Percentiles rank a stretch among this genome's conserved stretches.
phyloP scores from a whole-genome alignment of 305 asterid genomes.

The Fraxinus latifolia region DNA sequence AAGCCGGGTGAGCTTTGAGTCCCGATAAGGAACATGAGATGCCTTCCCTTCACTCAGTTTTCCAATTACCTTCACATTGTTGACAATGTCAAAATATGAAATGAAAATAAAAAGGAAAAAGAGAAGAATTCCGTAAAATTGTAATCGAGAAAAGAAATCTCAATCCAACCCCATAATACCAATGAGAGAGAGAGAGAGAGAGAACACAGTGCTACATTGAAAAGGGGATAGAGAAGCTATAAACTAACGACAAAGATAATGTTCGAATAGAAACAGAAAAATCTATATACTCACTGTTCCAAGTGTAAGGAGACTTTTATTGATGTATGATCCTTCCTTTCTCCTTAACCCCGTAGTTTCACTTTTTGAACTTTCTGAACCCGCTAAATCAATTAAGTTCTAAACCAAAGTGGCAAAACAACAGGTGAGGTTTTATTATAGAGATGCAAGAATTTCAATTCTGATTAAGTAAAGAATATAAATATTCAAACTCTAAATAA shows the following conservation, averaged over 20 bases:
- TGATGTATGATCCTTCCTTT: slow-evolving; percentile 97
- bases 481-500: slow-evolving; percentile 34
- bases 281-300: slow-evolving; percentile 75
- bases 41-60: slow-evolving; percentile 98
- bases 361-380: slow-evolving; percentile 98
- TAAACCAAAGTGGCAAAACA: slow-evolving; percentile 32
- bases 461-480: background rate
- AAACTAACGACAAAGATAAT: slow-evolving; percentile 3
- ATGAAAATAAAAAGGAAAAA: background rate
- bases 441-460: slow-evolving; percentile 7
- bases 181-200: background rate
- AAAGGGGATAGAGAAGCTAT: background rate
- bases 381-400: slow-evolving; percentile 97
- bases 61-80: slow-evolving; percentile 74
- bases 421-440: slow-evolving; percentile 27
- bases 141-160: background rate
- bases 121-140: background rate
- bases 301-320: slow-evolving; percentile 97
- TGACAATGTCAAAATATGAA: slow-evolving; percentile 23
- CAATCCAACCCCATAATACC: background rate
- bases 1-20: slow-evolving; percentile 94
- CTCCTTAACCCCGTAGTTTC: slow-evolving; percentile 95
- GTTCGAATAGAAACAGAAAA: background rate
- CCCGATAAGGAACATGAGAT: slow-evolving; percentile 91
- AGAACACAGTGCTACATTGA: background rate